These are phyloP conservation scores for Penicillium alfredii DNA, from an alignment of 495 filamentous ascomycete genomes.

Conservation along the genomic window DNA sequence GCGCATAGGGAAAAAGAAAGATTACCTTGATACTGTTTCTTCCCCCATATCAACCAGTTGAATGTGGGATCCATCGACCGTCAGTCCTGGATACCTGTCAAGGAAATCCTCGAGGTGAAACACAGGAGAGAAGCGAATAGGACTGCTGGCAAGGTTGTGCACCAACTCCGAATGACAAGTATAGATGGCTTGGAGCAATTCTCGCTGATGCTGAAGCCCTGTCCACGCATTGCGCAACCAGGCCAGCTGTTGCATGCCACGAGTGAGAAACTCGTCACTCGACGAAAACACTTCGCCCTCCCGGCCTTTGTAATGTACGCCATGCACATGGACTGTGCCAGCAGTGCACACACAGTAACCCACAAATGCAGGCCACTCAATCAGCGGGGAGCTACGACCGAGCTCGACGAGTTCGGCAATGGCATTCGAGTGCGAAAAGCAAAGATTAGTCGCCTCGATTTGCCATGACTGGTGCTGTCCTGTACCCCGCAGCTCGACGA, in stretches of 20 bases:
- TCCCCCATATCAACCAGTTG: slow-evolving; percentile 50
- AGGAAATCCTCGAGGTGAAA: slow-evolving; percentile 86
- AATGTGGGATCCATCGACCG: slow-evolving; percentile 50
- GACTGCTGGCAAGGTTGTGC: slow-evolving; percentile 58
- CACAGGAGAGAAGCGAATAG: slow-evolving; percentile 65
- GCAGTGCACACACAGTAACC: slow-evolving; percentile 78
- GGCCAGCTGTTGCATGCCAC: slow-evolving; percentile 71
- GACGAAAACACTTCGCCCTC: slow-evolving; percentile 58
- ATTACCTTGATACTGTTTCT: slow-evolving; percentile 44
- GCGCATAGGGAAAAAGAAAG: not conserved
- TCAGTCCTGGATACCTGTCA: slow-evolving; percentile 60
- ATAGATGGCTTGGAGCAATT: slow-evolving; percentile 68
- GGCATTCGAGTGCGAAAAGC: slow-evolving; percentile 80
- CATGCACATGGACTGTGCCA: slow-evolving; percentile 79
- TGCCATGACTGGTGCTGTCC: slow-evolving; percentile 88
- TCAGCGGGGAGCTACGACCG: slow-evolving; percentile 54
- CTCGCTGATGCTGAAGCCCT: slow-evolving; percentile 71
- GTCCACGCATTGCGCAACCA: slow-evolving; percentile 70
- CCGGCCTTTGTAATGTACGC: slow-evolving; percentile 66
- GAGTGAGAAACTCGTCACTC: slow-evolving; percentile 64
- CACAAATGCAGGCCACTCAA: slow-evolving; percentile 79
- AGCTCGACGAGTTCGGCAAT: slow-evolving; percentile 79
- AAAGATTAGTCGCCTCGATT: slow-evolving; percentile 79
- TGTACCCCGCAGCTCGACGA: slow-evolving; percentile 67
- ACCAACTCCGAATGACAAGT: slow-evolving; percentile 67